A percentile compares a stretch with the other conserved stretches of the same genome.
phyloP scores from a whole-genome alignment of 352 stramenopile genomes.

The Globisporangium yorkense region DNA sequence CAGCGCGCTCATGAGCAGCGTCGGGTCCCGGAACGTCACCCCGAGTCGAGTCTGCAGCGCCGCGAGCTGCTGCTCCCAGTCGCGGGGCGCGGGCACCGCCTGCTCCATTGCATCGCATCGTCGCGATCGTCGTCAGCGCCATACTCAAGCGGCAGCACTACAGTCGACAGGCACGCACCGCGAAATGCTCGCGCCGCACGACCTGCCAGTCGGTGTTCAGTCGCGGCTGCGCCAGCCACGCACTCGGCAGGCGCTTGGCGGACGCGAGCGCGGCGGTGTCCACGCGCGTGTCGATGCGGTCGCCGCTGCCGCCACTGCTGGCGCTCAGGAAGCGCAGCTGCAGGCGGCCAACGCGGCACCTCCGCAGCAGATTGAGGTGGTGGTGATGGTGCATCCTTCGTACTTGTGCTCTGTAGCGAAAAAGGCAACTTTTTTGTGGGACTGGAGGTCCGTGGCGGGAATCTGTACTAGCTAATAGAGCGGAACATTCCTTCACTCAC shows the following conservation, averaged over 20 bases:
- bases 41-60: conserved; percentile 52
- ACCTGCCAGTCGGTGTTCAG: conserved; percentile 45
- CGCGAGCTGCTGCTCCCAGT: conserved; percentile 42
- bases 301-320: no score
- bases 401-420: background rate
- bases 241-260: conserved; percentile 20
- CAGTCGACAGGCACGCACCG: conserved; percentile 9
- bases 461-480: background rate
- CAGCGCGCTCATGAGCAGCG: conserved; percentile 60
- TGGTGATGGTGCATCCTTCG: background rate
- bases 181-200: conserved; percentile 42
- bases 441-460: background rate
- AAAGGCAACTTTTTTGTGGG: background rate
- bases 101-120: conserved; percentile 6
- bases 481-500: background rate
- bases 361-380: background rate
- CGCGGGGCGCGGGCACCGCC: conserved; percentile 29
- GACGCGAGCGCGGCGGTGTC: conserved; percentile 7
- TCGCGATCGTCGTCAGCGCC: no score
- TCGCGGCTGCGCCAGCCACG: conserved; percentile 19
- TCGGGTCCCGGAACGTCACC: conserved; percentile 50
- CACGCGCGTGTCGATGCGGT: conserved; percentile 4
- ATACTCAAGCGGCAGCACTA: background rate
- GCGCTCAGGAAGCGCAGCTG: background rate
- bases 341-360: background rate